Evolutionary conservation across 2,329 filamentous ascomycete genomes (phyloP), one percentile per base, ranked within the genome.

Genomic region (Neonectria coccinea): DNA sequence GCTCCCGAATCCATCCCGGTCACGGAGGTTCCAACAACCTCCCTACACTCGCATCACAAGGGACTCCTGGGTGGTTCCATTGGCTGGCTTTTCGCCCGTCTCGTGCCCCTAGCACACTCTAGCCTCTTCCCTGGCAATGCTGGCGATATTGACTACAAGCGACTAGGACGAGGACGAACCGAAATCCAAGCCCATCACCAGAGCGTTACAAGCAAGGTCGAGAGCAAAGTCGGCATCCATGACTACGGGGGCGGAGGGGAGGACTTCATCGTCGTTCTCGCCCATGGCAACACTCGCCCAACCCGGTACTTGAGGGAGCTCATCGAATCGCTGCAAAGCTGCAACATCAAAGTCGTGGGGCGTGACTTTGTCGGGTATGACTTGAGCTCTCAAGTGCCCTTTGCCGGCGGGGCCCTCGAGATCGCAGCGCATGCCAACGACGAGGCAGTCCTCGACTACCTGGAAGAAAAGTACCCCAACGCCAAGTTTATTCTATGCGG

Each of bases 291-390:
- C 20, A 62, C 52, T 7, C 59, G 59, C 7, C 53, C 59, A 11
- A 62, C 59, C 1, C 39, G 59, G 0, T 62, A 44, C 20, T 52
- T 62, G 59, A 39, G 50, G 25, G 59, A 62, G 14, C 27, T 62
- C 10, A 27, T 62, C 6, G 22, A 56, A 5, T 31, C 22, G 10
- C 27, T 56, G 6, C 12, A 56, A 9, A 29, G 29, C 8, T 62
- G 59, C 45, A 29, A 45, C 20, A 36, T 62, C 52, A 62, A 36
- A 22, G 52, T 45, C 14, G 59, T 62, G 8, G 59, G 59, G 5
- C 53, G 59, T 39, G 59, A 62, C 27, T 62, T 62, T 39, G 59
- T 62, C 7, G 59, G 59, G 12, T 62, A 62, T n/a, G 59, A 62
- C 39, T 9, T 44, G 11, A 62, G 59, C 27, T 62, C 59, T 7